Conservation (phyloP, 1,284 basidiomycete species). For the Ustilago shanxiensis region DNA sequence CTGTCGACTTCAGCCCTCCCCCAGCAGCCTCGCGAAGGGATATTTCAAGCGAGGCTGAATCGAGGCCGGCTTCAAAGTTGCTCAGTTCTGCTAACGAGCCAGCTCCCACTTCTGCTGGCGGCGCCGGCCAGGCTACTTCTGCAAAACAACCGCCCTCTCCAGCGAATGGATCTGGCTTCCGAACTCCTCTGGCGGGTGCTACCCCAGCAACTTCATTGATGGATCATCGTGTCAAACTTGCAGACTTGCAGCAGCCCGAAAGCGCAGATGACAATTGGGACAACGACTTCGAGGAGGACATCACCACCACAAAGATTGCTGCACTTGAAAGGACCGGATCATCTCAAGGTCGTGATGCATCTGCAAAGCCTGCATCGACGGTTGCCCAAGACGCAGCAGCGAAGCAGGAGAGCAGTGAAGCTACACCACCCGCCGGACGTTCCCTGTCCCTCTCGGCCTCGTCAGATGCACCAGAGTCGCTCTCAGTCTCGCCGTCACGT, state of each 20-base stretch:
- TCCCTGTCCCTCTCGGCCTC: not conserved
- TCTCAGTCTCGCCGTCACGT: slow-evolving; percentile 19
- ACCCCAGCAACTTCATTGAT: slow-evolving; percentile 54
- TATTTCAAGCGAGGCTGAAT: not conserved
- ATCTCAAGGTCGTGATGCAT: slow-evolving; percentile 13
- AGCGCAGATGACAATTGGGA: slow-evolving; percentile 93
- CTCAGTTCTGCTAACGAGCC: not conserved
- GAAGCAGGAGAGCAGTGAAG: not conserved
- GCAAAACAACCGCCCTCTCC: slow-evolving; percentile 25
- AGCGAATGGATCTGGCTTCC: slow-evolving; percentile 25
- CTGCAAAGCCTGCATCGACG: slow-evolving; percentile 4
- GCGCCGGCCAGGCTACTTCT: slow-evolving; percentile 1
- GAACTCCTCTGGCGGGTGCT: slow-evolving; percentile 49
- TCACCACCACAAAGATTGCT: slow-evolving; percentile 85
- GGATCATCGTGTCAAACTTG: slow-evolving; percentile 56
- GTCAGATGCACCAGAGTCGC: not conserved
- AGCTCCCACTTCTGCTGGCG: not conserved
- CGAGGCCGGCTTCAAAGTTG: slow-evolving; percentile 18
- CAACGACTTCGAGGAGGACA: slow-evolving; percentile 94
- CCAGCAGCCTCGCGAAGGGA: slow-evolving; percentile 16
- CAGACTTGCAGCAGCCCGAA: slow-evolving; percentile 74
- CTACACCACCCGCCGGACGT: not conserved
- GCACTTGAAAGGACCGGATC: slow-evolving; percentile 71
- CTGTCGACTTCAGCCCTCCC: slow-evolving; percentile 49
- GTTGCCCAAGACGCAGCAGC: not conserved